phyloP scores from a whole-genome alignment of 345 rosid genomes.

The Stellera chamaejasme region DNA sequence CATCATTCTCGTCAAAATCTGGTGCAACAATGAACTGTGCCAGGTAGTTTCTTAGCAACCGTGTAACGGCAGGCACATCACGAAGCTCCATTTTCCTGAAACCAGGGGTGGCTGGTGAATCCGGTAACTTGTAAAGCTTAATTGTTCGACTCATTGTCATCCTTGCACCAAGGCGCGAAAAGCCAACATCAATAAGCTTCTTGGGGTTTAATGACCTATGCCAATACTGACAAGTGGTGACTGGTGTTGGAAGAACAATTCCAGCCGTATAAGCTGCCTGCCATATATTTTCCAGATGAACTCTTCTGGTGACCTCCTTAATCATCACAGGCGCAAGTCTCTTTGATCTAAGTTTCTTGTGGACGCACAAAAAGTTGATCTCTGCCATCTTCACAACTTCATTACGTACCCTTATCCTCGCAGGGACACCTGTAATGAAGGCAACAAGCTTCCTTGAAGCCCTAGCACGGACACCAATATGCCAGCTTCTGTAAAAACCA shows the following conservation, averaged over 20 bases:
- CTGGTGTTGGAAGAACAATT: slow-evolving; percentile 83
- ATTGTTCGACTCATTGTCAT: slow-evolving; percentile 98
- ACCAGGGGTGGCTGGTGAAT: slow-evolving; percentile 70
- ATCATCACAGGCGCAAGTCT: slow-evolving; percentile 96
- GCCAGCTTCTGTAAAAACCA: slow-evolving; percentile 76
- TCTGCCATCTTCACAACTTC: slow-evolving; percentile 86
- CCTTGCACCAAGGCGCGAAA: slow-evolving; percentile 82
- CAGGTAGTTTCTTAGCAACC: slow-evolving; percentile 66
- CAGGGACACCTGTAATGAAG: slow-evolving; percentile 84
- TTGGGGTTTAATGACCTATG: slow-evolving; percentile 94
- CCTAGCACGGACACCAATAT: slow-evolving; percentile 84
- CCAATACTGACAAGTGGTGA: slow-evolving; percentile 91
- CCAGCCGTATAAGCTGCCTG: slow-evolving; percentile 98
- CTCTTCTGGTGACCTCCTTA: slow-evolving; percentile 92
- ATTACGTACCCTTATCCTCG: slow-evolving; percentile 70
- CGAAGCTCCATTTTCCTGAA: slow-evolving; percentile 81
- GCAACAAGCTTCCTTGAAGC: slow-evolving; percentile 80
- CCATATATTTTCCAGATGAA: slow-evolving; percentile 90
- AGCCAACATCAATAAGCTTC: slow-evolving; percentile 96
- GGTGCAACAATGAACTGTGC: slow-evolving; percentile 74
- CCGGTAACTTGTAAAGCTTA: slow-evolving; percentile 76
- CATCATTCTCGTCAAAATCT: slow-evolving; percentile 78
- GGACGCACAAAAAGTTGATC: slow-evolving; percentile 92
- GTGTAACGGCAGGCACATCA: slow-evolving; percentile 84
- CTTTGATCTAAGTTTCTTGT: slow-evolving; percentile 91